Evolutionary conservation across 2,329 filamentous ascomycete species (phyloP).

Genomic region (Paracoccidioides brasiliensis): DNA sequence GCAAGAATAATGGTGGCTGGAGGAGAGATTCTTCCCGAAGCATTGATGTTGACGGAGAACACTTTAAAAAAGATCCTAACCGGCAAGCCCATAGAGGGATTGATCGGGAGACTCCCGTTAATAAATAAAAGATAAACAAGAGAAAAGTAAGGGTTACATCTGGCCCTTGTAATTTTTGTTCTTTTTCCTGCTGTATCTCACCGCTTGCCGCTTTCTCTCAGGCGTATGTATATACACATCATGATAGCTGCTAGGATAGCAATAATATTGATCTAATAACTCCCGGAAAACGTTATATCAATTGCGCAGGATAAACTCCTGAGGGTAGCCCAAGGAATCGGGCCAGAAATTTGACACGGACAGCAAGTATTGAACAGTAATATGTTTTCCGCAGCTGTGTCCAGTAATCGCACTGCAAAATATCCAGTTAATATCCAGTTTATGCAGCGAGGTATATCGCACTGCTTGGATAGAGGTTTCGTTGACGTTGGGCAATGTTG

Average conservation of each 20-base stretch:
- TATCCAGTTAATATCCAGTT: too few relatives aligned
- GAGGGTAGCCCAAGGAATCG: too few relatives aligned
- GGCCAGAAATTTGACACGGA: too few relatives aligned
- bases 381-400: too few relatives aligned
- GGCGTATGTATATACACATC: neutral
- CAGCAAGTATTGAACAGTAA: too few relatives aligned
- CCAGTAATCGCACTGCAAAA: too few relatives aligned
- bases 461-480: too few relatives aligned
- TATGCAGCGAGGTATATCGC: too few relatives aligned
- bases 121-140: neutral
- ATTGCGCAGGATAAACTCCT: too few relatives aligned
- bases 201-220: neutral
- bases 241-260: neutral
- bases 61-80: constrained; percentile 3
- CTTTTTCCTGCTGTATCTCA: neutral
- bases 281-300: too few relatives aligned
- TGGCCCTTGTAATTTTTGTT: neutral
- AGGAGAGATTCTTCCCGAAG: constrained; percentile 12
- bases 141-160: neutral
- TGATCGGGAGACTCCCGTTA: constrained; percentile 2
- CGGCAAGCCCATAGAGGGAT: constrained; percentile 4
- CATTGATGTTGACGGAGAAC: constrained; percentile 3
- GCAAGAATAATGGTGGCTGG: constrained; percentile 10
- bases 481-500: neutral
- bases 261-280: neutral